Evolutionary conservation across 108 stramenopile genomes (phyloP).

Genomic region (Parietichytrium sp.): DNA sequence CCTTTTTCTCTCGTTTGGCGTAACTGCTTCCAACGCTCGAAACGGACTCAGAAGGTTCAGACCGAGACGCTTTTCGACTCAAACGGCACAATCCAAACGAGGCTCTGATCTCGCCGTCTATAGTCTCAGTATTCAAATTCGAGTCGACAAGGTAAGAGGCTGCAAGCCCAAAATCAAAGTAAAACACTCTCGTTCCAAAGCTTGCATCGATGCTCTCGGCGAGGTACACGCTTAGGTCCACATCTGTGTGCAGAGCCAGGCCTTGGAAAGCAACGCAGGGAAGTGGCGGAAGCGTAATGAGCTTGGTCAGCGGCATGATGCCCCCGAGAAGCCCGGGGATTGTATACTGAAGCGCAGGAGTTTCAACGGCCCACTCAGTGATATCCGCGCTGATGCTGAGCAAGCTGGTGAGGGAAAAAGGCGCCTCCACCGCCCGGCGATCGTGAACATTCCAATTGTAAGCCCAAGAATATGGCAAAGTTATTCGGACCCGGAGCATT

Average conservation of each 20-base stretch:
- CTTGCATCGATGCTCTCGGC: neutral
- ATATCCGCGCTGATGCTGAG: neutral
- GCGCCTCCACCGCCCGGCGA: neutral
- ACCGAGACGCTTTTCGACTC: neutral
- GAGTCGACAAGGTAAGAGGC: neutral
- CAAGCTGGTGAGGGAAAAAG: neutral
- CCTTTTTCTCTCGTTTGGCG: no score
- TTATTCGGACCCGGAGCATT: neutral
- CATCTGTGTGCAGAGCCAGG: neutral
- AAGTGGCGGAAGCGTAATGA: neutral
- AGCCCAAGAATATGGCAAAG: slow-evolving; percentile 9
- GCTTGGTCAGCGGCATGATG: slow-evolving; percentile 18
- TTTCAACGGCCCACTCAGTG: neutral
- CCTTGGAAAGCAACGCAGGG: neutral
- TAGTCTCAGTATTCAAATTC: neutral
- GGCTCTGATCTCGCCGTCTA: neutral
- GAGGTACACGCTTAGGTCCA: neutral
- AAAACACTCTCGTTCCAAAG: neutral
- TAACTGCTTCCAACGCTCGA: no score
- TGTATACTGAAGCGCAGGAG: slow-evolving; percentile 28
- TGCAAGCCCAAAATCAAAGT: neutral
- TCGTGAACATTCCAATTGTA: slow-evolving; percentile 19
- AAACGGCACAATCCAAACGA: slow-evolving; percentile 29
- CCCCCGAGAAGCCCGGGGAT: neutral
- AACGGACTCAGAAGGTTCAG: no score